These are phyloP conservation scores for Scheffersomyces illinoinensis DNA, from an alignment of 1,139 yeast genomes.

Conservation along the genomic window DNA sequence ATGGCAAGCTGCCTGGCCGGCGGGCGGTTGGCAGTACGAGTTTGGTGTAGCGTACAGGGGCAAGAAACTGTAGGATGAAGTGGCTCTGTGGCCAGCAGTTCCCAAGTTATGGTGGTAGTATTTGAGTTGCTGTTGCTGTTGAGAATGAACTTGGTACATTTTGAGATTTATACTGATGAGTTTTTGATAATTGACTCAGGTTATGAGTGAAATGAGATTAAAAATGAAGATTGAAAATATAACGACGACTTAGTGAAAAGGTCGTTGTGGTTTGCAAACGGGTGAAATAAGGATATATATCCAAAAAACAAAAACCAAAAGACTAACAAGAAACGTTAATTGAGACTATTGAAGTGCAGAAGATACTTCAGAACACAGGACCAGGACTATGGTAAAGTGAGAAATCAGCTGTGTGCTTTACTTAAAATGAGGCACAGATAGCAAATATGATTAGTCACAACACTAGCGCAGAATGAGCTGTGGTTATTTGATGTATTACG, in stretches of 20 bases:
- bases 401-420: neutral
- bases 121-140: conserved; percentile 8
- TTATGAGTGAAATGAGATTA: conserved; percentile 1
- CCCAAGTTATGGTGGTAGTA: conserved; percentile 32
- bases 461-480: neutral
- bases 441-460: neutral
- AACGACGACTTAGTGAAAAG: conserved; percentile 41
- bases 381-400: neutral
- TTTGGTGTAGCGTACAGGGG: conserved; percentile 15
- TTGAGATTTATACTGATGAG: neutral
- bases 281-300: conserved; percentile 4
- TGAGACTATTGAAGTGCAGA: neutral
- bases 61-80: conserved; percentile 29
- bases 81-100: conserved; percentile 41
- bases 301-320: neutral
- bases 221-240: conserved; percentile 17
- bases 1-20: conserved; percentile 7
- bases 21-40: conserved; percentile 7
- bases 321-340: neutral
- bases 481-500: neutral
- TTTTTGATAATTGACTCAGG: neutral
- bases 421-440: neutral
- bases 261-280: conserved; percentile 20
- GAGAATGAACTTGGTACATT: conserved; percentile 16
- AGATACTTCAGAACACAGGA: neutral